Evolutionary conservation across 2,329 filamentous ascomycete species (phyloP), one percentile per base, ranked within the genome.

Genomic region (Alternaria alternata): DNA sequence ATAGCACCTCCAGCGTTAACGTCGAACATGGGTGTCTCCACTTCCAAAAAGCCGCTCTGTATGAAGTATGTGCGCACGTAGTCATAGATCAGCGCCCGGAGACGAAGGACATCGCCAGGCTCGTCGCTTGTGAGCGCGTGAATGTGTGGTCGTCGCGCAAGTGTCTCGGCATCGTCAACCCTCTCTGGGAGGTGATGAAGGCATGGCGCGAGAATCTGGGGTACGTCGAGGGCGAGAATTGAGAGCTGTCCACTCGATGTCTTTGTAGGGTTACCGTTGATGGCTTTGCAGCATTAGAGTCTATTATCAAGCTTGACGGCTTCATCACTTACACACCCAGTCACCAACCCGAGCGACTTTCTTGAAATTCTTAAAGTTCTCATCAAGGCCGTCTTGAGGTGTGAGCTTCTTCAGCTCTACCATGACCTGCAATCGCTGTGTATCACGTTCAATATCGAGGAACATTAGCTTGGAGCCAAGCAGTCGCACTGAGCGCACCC

Each of bases 1-100:
- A 89, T 85, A 5, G 95, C 95, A 41, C 95, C 95, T n/a, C 93
- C 91, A 2, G 94, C 93, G 51, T 89, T 86, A 47, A 90, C 88
- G 7, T 91, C 89, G 53, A 99, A 84, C 58, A 98, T 92, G 0
- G 95, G 95, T 0, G 95, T 99, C 69, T 91, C 91, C 47, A 98
- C 93, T 79, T 97, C 94, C 54, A 93, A 82, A 73, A 97, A 97
- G 6, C 86, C 85, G 46, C 86, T 84, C 8, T 87, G 83, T 61
- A 92, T 83, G 56, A 98, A 87, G 75, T 91, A 92, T 52, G 87
- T 85, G 36, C 93, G 88, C 65, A 98, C 84, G 66, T 87, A 86
- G 59, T 89, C 88, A 64, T 93, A 89, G 61, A 98, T 87, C 38
- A 88, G 82, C 0, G 93, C 89, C 36, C 94, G 89, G 24, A 95